These are phyloP conservation scores for Galeopsis tetrahit DNA, from an alignment of 257 asterid species.

Conservation along the genomic window DNA sequence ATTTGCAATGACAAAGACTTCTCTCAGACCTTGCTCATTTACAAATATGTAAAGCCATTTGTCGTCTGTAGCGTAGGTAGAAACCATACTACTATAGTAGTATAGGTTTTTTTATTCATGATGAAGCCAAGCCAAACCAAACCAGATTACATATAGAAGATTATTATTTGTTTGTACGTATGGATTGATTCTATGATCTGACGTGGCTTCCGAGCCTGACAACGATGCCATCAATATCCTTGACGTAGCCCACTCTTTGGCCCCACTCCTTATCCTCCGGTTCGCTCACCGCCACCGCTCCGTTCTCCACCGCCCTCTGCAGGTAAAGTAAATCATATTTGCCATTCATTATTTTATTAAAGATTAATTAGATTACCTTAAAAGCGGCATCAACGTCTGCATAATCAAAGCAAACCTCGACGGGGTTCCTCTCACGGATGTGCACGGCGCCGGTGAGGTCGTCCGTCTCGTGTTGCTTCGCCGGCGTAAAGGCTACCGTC, in stretches of 20 bases:
- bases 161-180: not conserved
- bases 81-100: no score
- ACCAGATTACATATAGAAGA: no score
- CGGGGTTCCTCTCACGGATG: slow-evolving; percentile 50
- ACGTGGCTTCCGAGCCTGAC: slow-evolving; percentile 76
- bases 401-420: slow-evolving; percentile 90
- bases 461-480: slow-evolving; percentile 80
- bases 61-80: no score
- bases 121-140: no score
- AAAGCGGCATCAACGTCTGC: slow-evolving; percentile 77
- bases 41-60: no score
- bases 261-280: slow-evolving; percentile 90
- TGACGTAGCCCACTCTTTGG: slow-evolving; percentile 88
- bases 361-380: slow-evolving; percentile 45
- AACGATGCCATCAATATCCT: slow-evolving; percentile 71
- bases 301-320: slow-evolving; percentile 85
- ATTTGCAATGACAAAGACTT: no score
- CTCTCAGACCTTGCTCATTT: no score
- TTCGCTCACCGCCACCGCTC: slow-evolving; percentile 71
- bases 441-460: slow-evolving; percentile 70
- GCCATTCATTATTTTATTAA: not conserved
- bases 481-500: slow-evolving; percentile 86
- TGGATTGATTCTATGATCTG: not conserved
- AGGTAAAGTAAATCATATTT: not conserved
- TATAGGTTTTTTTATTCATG: no score